These are phyloP conservation scores for Prunus dulcis DNA, from an alignment of 306 rosid genomes.

Conservation along the genomic window DNA sequence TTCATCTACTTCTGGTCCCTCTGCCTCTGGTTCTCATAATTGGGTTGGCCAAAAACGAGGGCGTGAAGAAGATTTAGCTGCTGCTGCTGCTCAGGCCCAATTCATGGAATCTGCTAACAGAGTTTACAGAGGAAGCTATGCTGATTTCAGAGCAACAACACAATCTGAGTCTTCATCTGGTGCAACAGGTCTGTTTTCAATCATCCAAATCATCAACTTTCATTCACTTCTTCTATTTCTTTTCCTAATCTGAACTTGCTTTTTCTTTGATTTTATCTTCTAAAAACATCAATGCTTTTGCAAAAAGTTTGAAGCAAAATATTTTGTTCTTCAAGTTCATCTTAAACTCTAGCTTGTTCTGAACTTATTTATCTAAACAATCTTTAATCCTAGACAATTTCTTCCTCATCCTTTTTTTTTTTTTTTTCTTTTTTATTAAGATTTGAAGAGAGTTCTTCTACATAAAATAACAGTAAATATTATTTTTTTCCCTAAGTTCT, in stretches of 20 bases:
- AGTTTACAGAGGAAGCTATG: constrained; percentile 28
- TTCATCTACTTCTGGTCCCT: constrained; percentile 18
- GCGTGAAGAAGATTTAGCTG: constrained; percentile 44
- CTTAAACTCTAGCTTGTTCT: background rate
- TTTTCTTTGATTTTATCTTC: background rate
- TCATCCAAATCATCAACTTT: background rate
- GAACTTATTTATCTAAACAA: background rate
- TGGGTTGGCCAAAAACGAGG: constrained; percentile 65
- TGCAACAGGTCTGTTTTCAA: constrained; percentile 25
- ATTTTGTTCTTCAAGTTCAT: background rate
- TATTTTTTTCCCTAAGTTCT: background rate
- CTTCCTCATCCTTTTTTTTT: background rate
- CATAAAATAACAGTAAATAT: background rate
- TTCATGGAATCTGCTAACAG: constrained; percentile 22
- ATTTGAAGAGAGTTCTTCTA: background rate
- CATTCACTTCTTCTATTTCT: background rate
- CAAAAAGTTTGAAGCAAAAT: too few species aligned
- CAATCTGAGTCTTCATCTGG: constrained; percentile 44
- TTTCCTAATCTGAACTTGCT: background rate
- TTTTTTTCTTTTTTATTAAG: background rate
- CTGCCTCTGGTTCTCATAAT: constrained; percentile 18
- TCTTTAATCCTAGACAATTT: background rate
- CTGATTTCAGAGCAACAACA: constrained; percentile 26
- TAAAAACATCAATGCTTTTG: background rate
- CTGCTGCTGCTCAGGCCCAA: background rate